Evolutionary conservation across 208 protist genomes (phyloP), one percentile per base, ranked within the genome.

Genomic region (Strigomonas culicis): DNA sequence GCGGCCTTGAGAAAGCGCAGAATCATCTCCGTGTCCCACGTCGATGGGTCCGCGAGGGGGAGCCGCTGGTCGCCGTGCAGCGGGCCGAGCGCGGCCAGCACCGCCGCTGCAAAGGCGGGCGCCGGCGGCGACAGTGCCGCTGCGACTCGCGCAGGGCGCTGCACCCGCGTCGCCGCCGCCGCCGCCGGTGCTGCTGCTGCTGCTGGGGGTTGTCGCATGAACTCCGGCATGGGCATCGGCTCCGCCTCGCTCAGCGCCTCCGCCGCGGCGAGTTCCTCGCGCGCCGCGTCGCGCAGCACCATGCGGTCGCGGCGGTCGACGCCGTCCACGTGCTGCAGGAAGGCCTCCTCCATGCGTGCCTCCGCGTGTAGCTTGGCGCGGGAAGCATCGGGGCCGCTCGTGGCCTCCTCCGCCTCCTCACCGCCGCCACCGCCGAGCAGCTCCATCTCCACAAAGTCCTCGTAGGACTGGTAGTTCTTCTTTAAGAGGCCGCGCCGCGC

Each of bases 21-120:
- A 34, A 95, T 66, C 13, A 76, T 74, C 17, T 87, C 80, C 4
- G 86, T 92, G 34, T 15, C 60, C 86, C 89, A 95, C 15, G 82
- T 39, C 13, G 86, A 57, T 11, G 89, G 89, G 44, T 95, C 89
- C 17, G 34, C 58, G 27, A 75, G 68, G 0, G 88, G 81, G 11
- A 94, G 47, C 0, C 39, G 24, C 1, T 44, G 11, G 41, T 81
- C 59, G 7, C 84, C 84, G 63, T 94, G 87, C 4, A 68, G 76
- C 1, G 66, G 39, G 25, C 82, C 82, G 36, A 91, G 71, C 1
- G 64, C 52, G 15, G n/a, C 41, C 32, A 77, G 59, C 27, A 74
- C 64, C 25, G 72, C 32, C 4, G 36, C 52, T 46, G 68, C 68
- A 28, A 76, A 69, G 10, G 60, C 4, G 8, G 44, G 17, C 34